Evolutionary conservation across 495 filamentous ascomycete species (phyloP), one percentile per base, ranked within the genome.

Genomic region (Lindgomyces ingoldianus): DNA sequence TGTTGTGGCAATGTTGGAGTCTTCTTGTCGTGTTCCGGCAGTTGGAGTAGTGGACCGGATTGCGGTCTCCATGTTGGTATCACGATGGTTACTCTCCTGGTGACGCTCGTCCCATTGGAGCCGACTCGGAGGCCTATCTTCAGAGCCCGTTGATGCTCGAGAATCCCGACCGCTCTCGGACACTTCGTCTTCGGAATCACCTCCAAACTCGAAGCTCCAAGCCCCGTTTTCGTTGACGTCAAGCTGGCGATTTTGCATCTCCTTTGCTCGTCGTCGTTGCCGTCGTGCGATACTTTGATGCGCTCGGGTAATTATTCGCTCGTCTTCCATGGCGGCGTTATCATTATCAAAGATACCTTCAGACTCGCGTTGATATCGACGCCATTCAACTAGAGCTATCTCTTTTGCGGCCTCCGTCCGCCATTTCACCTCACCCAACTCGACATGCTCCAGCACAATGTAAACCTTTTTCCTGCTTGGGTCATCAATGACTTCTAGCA

Each of bases 401-500:
- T 91, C 87, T 51, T 86, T 87, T 4, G 89, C 77, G 2, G 89
- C 93, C 71, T 90, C 88, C 72, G 88, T 91, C 41, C 93, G 85
- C 94, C 94, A 99, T 21, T 89, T 80, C 33, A 99, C 90, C 75
- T 99, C 95, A 49, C 94, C 93, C 22, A 90, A 83, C 71, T 96
- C 90, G 62, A 97, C 91, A 74, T 90, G 93, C 73, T 99, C 94
- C 42, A 99, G 79, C 21, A 97, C 91, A 75, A 99, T 90, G 77
- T 99, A 98, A 58, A 99, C 95, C 77, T 99, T 99, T 78, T 94
- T 93, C 59, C 88, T 83, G 67, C 91, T 89, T 0, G 93, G 91
- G 73, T 99, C 94, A 70, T 99, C 94, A 70, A 99, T 98, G 70
- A 99, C 92, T 75, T 99, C 94, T 25, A 97, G 82, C 51, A 99